These are phyloP conservation scores for Spergularia marina DNA, from an alignment of 148 eudicot species.

Conservation along the genomic window DNA sequence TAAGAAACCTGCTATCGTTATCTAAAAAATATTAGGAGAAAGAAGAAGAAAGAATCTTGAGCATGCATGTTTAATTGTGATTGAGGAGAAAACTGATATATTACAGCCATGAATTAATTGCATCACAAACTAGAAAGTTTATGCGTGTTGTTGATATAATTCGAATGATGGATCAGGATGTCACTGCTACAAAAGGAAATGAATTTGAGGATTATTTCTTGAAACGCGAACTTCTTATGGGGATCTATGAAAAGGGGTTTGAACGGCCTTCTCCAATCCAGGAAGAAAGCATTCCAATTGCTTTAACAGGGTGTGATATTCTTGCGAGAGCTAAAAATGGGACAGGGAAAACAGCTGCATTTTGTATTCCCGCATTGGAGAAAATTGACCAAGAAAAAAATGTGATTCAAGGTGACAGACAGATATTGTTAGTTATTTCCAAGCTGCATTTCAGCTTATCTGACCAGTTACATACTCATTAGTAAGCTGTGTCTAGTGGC, in stretches of 20 bases:
- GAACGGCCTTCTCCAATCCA: conserved; percentile 88
- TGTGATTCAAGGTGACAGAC: conserved; percentile 68
- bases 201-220: conserved; percentile 87
- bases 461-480: conserved; percentile 11
- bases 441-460: conserved; percentile 5
- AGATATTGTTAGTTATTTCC: conserved; percentile 18
- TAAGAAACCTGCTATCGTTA: not conserved
- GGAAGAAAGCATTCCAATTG: conserved; percentile 94
- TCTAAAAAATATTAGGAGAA: not conserved
- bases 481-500: conserved; percentile 17
- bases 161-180: conserved; percentile 51
- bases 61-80: no score
- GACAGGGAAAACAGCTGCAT: conserved; percentile 89
- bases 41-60: not conserved
- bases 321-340: conserved; percentile 94
- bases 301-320: conserved; percentile 84
- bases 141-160: conserved; percentile 4
- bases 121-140: not conserved
- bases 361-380: conserved; percentile 83
- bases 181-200: conserved; percentile 92
- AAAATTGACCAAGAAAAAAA: conserved; percentile 79
- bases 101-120: not conserved
- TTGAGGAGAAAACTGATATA: not conserved
- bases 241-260: conserved; percentile 86
- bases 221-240: conserved; percentile 87